Conservation (phyloP, 306 rosid genomes). For the barrel medic (Medicago truncatula) region MtrunA17r5.0-ANR NC_053045.1:55522501-55523000, state of each 20-base stretch:
- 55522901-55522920: conserved; percentile 30
- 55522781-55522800: conserved; percentile 26
- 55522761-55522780: conserved; percentile 23
- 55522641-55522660: conserved; percentile 41
- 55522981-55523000: conserved; percentile 79
- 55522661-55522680: conserved; percentile 18
- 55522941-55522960: conserved; percentile 75
- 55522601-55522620: conserved; percentile 86
- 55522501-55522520: conserved; percentile 15
- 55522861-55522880: conserved; percentile 37
- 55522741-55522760: conserved; percentile 17
- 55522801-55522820: conserved; percentile 25
- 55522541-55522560: conserved; percentile 33
- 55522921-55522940: conserved; percentile 70
- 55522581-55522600: conserved; percentile 94
- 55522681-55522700: conserved; percentile 30
- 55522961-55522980: conserved; percentile 64
- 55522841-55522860: conserved; percentile 14
- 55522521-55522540: conserved; percentile 16
- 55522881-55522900: conserved; percentile 29
- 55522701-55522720: conserved; percentile 12
- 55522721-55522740: conserved; percentile 33
- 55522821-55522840: conserved; percentile 33
- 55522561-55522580: conserved; percentile 47
- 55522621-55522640: conserved; percentile 94